These are phyloP conservation scores for Inonotus obliquus DNA, from an alignment of 1,284 basidiomycete genomes.

Conservation along the genomic window DNA sequence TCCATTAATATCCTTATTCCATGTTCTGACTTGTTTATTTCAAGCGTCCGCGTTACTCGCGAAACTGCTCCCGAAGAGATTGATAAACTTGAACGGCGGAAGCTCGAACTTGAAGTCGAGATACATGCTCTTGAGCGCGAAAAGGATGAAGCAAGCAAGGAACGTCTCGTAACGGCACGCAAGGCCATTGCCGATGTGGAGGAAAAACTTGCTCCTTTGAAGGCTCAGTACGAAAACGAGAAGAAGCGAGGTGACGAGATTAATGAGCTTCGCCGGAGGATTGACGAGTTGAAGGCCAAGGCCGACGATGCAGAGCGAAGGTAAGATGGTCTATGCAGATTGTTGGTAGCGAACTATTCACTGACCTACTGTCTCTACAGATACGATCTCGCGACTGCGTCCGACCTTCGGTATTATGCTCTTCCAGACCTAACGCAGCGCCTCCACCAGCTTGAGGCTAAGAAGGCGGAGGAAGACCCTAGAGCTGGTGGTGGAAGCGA, in stretches of 20 bases:
- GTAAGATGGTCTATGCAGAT: conserved; percentile 35
- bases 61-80: conserved; percentile 95
- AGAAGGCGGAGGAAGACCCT: conserved; percentile 70
- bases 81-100: conserved; percentile 89
- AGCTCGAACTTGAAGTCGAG: conserved; percentile 93
- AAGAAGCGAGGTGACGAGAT: conserved; percentile 87
- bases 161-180: conserved; percentile 73
- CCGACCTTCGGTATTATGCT: conserved; percentile 90
- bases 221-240: conserved; percentile 87
- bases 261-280: conserved; percentile 72
- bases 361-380: conserved; percentile 29
- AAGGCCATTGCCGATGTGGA: conserved; percentile 85
- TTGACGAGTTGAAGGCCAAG: conserved; percentile 92
- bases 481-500: conserved; percentile 55
- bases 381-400: conserved; percentile 80
- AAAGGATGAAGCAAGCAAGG: conserved; percentile 89
- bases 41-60: conserved; percentile 81
- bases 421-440: conserved; percentile 86
- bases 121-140: conserved; percentile 93
- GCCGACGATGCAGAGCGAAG: conserved; percentile 92
- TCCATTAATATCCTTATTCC: conserved; percentile 12
- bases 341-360: conserved; percentile 6
- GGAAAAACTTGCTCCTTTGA: conserved; percentile 86
- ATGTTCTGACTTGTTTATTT: conserved; percentile 26
- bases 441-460: conserved; percentile 65